Conservation (phyloP, 768 basidiomycete genomes). For the Podaxis sp. region DNA sequence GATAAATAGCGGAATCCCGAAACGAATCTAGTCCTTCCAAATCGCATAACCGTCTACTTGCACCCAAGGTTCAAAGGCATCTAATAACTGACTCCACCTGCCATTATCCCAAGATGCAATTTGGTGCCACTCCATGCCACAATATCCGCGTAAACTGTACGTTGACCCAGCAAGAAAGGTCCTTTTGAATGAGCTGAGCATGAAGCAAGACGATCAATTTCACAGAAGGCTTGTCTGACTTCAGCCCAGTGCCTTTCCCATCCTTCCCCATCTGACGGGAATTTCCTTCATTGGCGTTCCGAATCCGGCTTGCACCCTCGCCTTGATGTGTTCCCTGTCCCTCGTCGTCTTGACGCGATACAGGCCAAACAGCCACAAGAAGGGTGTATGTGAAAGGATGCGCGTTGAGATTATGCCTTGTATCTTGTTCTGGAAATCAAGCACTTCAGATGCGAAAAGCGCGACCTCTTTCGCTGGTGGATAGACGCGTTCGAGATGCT, state of each 20-base stretch:
- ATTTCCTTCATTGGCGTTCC: slow-evolving; percentile 16
- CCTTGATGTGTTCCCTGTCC: too few species aligned
- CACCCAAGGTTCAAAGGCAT: background rate
- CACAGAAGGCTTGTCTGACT: background rate
- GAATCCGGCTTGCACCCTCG: too few species aligned
- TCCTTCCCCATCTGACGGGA: background rate
- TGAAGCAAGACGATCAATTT: background rate
- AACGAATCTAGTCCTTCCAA: background rate
- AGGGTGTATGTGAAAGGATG: too few species aligned
- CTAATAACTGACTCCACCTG: background rate
- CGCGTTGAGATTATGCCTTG: too few species aligned
- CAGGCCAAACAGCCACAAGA: too few species aligned
- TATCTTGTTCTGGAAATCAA: too few species aligned
- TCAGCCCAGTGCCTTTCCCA: background rate
- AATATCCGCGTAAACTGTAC: background rate
- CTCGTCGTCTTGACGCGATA: too few species aligned
- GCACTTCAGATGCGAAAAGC: too few species aligned
- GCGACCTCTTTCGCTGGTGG: too few species aligned
- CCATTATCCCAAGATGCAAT: background rate
- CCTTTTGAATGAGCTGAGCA: background rate
- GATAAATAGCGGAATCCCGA: too few species aligned
- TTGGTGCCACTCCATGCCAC: background rate
- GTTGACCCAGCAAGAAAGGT: background rate
- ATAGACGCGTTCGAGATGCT: too few species aligned
- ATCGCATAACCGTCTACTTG: background rate